These are phyloP conservation scores for Penicillium rolfsii DNA, from an alignment of 2,329 filamentous ascomycete species.

Conservation along the genomic window DNA sequence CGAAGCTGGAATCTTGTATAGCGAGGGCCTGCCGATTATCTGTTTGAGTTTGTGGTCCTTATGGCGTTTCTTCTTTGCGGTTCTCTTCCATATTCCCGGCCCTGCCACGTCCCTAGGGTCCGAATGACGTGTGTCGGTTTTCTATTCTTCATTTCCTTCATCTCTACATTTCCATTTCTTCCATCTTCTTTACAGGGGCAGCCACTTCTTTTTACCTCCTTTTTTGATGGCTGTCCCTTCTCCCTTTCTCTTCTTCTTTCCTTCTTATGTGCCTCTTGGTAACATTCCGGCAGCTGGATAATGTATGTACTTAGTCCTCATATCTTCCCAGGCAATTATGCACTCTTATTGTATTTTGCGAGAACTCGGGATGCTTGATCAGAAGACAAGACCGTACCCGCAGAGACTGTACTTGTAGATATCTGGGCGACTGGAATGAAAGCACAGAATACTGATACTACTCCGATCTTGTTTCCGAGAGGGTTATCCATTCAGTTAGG, in stretches of 20 bases:
- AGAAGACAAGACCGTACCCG: background rate
- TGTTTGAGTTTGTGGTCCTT: conserved; percentile 20
- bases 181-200: conserved; percentile 25
- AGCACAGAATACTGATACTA: background rate
- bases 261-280: conserved; percentile 34
- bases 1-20: conserved; percentile 34
- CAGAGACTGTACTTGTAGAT: background rate
- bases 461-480: background rate
- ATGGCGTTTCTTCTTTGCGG: conserved; percentile 37
- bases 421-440: background rate
- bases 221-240: conserved; percentile 17
- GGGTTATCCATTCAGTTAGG: background rate
- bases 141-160: conserved; percentile 1
- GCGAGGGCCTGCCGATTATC: conserved; percentile 34
- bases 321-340: conserved; percentile 25
- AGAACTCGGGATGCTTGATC: background rate
- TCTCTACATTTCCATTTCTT: conserved; percentile 26
- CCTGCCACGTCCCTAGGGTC: conserved; percentile 49
- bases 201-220: conserved; percentile 18
- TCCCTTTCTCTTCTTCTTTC: conserved; percentile 20
- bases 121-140: conserved; percentile 31
- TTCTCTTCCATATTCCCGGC: conserved; percentile 34
- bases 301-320: conserved; percentile 44
- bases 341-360: conserved; percentile 10
- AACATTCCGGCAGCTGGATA: conserved; percentile 38